Conservation (phyloP, 2,329 filamentous ascomycete genomes). For the Sarocladium strictum region DNA sequence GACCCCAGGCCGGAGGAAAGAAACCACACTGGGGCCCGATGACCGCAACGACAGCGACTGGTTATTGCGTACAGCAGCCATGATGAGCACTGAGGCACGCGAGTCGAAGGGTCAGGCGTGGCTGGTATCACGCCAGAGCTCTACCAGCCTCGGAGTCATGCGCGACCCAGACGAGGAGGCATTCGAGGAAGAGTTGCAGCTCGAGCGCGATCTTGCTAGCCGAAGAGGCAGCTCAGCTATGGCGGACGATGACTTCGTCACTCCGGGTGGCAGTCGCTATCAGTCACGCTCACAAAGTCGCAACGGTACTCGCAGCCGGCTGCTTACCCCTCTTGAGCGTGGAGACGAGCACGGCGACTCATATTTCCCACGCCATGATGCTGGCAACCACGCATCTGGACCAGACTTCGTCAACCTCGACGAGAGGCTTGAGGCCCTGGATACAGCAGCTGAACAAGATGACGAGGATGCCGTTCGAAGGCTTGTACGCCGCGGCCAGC, state of each 20-base stretch:
- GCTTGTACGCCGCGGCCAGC: slow-evolving; percentile 47
- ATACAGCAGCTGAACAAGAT: slow-evolving; percentile 42
- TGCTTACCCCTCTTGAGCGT: slow-evolving; percentile 39
- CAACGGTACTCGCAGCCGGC: slow-evolving; percentile 32
- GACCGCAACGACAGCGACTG: slow-evolving; percentile 54
- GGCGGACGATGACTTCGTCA: slow-evolving; percentile 30
- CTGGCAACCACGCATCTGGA: slow-evolving; percentile 29
- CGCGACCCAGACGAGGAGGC: slow-evolving; percentile 47
- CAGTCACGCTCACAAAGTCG: slow-evolving; percentile 45
- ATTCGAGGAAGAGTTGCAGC: slow-evolving; percentile 44
- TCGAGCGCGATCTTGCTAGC: slow-evolving; percentile 43
- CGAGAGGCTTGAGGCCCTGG: slow-evolving; percentile 51
- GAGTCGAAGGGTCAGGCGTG: slow-evolving; percentile 65
- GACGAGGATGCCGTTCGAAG: slow-evolving; percentile 55
- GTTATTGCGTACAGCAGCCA: slow-evolving; percentile 56
- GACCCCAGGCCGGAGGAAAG: slow-evolving; percentile 29
- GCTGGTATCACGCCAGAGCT: slow-evolving; percentile 60
- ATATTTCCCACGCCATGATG: slow-evolving; percentile 35
- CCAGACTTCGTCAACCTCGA: slow-evolving; percentile 61
- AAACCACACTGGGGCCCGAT: slow-evolving; percentile 11
- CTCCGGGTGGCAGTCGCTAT: slow-evolving; percentile 36
- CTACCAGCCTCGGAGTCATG: slow-evolving; percentile 52
- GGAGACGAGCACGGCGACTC: slow-evolving; percentile 29
- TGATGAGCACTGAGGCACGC: slow-evolving; percentile 55
- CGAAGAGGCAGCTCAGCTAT: slow-evolving; percentile 36